Base-by-base conservation (phyloP, 2,329 filamentous ascomycete genomes). In the Fusarium dlaminii region DNA sequence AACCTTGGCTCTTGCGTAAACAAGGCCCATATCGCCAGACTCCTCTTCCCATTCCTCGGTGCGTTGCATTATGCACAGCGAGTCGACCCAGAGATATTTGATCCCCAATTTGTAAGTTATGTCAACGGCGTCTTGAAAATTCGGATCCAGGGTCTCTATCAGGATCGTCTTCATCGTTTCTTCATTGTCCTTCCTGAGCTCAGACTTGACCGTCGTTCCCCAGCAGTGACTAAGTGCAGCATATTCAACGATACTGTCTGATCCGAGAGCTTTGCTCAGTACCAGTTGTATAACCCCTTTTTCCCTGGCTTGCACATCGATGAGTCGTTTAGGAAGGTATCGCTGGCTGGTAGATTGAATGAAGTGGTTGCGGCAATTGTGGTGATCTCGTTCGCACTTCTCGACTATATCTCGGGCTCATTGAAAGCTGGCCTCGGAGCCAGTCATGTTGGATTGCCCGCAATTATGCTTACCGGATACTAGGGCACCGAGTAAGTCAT, bases 381-480 rank as follows among this genome's bases (percentile, higher is more conserved):
- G 48, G 0, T 51, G 48, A 0, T 51, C 12, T 2, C n/a, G 30
- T 1, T 51, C 17, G 9, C 48, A 51, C 18, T 34, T 51, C 4
- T 51, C 30, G 34, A 51, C 3, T 10, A 24, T 24, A 4, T 34
- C 9, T 51, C n/a, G 30, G 1, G 48, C 48, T 30, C n/a, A 51
- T 3, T 0, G 3, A 15, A 51, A 34, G 8, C 48, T 51, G 1
- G 30, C 0, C n/a, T 4, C 12, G 1, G 30, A 34, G 12, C 30
- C 17, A 11, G 48, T 34, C 4, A 6, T 11, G 1, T 20, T 34
- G n/a, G 30, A 34, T 1, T 34, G 17, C 2, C n/a, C 3, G 0
- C 48, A 34, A 51, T 18, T 2, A 24, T 20, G 30, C 8, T 34
- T 24, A 11, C 2, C 0, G 2, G 48, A 5, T 34, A 4, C 48